These are phyloP conservation scores for Cladosporium sp. DNA, from an alignment of 2,329 filamentous ascomycete genomes.

Conservation along the genomic window DNA sequence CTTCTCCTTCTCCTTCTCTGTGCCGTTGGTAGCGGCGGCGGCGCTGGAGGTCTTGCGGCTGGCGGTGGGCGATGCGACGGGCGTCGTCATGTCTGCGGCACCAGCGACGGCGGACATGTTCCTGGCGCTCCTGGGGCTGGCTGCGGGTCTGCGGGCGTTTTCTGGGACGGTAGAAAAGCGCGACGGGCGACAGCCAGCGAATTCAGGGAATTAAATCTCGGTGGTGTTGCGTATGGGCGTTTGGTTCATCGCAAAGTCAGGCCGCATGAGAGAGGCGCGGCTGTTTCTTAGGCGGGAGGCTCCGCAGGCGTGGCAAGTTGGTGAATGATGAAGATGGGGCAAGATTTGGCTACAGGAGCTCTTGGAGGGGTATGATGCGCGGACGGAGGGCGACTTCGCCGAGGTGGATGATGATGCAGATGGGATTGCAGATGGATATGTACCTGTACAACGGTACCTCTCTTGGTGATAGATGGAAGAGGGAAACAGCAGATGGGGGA, in stretches of 20 bases:
- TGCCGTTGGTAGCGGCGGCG: constrained; percentile 14
- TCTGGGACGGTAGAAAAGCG: constrained; percentile 2
- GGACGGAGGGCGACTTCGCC: not conserved
- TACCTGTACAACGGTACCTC: constrained; percentile 8
- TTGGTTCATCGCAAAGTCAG: constrained; percentile 9
- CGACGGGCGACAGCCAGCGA: constrained; percentile 22
- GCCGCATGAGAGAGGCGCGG: constrained; percentile 10
- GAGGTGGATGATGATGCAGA: not conserved
- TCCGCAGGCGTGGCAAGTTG: not conserved
- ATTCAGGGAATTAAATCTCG: constrained; percentile 20
- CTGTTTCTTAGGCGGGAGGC: not conserved
- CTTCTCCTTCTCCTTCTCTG: constrained; percentile 58
- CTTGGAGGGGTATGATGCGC: not conserved
- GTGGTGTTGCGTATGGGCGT: constrained; percentile 14
- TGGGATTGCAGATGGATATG: not conserved
- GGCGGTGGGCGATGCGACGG: constrained; percentile 60
- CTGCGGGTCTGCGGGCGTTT: constrained; percentile 4
- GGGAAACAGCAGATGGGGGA: not conserved
- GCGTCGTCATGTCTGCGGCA: constrained; percentile 57
- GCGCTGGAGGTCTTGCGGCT: constrained; percentile 24
- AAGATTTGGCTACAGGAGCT: too few species aligned
- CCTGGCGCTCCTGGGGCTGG: constrained; percentile 8
- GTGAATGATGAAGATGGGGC: not conserved
- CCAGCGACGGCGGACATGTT: constrained; percentile 21
- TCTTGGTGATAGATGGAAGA: not conserved